phyloP scores from a whole-genome alignment of 73 alveolate species.

The Tetrahymena thermophila region DNA sequence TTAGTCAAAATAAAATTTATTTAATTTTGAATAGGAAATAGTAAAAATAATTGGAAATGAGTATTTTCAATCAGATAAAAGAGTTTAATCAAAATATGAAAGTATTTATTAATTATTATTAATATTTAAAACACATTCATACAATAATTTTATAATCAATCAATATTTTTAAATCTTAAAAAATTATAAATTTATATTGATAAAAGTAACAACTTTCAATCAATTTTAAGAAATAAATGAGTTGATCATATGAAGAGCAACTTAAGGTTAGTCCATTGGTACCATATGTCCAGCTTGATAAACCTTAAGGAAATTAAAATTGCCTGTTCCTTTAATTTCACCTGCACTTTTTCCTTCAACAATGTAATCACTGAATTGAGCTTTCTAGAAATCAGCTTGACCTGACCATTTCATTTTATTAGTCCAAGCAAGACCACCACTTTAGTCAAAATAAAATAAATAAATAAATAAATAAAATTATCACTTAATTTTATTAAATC shows the following conservation, averaged over 20 bases:
- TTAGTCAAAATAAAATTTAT: too few species aligned
- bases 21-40: too few species aligned
- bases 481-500: too few species aligned
- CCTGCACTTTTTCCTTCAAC: background rate
- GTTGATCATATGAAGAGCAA: slow-evolving; percentile 61
- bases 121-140: too few species aligned
- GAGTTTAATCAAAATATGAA: too few species aligned
- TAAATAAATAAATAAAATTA: too few species aligned
- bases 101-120: too few species aligned
- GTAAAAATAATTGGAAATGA: too few species aligned
- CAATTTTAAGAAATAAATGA: slow-evolving; percentile 40
- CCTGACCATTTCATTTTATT: slow-evolving; percentile 32
- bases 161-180: too few species aligned
- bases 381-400: slow-evolving; percentile 27
- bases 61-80: too few species aligned
- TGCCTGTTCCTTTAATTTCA: background rate
- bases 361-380: slow-evolving; percentile 42
- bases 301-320: slow-evolving; percentile 37
- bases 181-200: too few species aligned
- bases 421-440: slow-evolving; percentile 32
- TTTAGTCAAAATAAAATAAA: background rate
- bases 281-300: slow-evolving; percentile 92
- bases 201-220: background rate
- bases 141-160: too few species aligned
- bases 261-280: slow-evolving; percentile 81